A percentile compares a stretch with the other conserved stretches of the same genome.
Conservation (phyloP, 2,329 filamentous ascomycete genomes). For the Aspergillus jensenii region DNA sequence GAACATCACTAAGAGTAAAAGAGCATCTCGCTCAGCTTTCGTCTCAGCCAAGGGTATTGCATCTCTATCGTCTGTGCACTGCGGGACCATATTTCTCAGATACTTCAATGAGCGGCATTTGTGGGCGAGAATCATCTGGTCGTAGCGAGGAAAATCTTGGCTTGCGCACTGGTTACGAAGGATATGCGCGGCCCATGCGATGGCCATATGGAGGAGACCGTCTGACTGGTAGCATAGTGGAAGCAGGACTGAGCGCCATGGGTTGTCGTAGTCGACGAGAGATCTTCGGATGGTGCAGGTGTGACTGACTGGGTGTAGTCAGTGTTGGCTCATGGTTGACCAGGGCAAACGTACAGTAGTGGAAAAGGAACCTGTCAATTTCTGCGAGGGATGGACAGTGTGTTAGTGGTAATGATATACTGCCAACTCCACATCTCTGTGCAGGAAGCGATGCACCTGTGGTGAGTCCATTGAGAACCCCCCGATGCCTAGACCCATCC, state of each 20-base stretch:
- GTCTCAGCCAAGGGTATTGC: not conserved
- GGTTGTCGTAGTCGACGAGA: not conserved
- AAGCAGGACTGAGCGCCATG: not conserved
- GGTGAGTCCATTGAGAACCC: too few species aligned
- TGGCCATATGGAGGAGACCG: conserved; percentile 1
- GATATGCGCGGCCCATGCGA: conserved; percentile 5
- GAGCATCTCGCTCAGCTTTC: not conserved
- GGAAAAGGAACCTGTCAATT: not conserved
- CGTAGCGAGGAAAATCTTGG: not conserved
- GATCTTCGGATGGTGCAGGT: conserved; percentile 2
- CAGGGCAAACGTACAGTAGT: not conserved
- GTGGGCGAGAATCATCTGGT: not conserved
- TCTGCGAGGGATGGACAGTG: not conserved
- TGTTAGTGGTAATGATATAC: not conserved
- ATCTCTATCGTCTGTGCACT: not conserved
- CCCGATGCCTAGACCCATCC: not conserved
- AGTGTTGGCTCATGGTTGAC: not conserved
- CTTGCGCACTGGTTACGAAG: conserved; percentile 2
- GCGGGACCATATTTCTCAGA: not conserved
- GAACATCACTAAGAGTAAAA: conserved; percentile 1
- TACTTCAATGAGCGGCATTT: conserved; percentile 1
- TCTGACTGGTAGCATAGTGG: not conserved
- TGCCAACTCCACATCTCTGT: too few species aligned
- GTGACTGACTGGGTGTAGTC: not conserved
- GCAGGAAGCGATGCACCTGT: too few species aligned